Percentiles rank a stretch among this genome's conserved stretches.
Conservation (phyloP, 2,329 filamentous ascomycete species). For the Hortaea sp. region DNA sequence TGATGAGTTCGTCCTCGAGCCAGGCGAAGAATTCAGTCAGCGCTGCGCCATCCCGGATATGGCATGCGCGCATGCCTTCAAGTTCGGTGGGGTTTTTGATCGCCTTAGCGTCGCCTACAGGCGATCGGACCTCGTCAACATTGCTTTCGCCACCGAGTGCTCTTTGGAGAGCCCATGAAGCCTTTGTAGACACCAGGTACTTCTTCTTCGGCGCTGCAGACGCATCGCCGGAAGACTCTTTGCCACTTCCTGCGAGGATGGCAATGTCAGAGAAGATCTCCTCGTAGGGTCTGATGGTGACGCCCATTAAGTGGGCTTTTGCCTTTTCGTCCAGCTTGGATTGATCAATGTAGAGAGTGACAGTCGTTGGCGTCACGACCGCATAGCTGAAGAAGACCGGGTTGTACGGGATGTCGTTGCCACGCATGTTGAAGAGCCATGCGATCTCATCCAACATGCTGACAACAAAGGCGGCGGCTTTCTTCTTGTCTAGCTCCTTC, state of each 20-base stretch:
- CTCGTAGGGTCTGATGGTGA: conserved; percentile 72
- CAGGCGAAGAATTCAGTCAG: conserved; percentile 90
- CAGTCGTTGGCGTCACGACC: conserved; percentile 64
- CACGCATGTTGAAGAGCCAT: conserved; percentile 96
- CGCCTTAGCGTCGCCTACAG: conserved; percentile 82
- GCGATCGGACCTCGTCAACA: conserved; percentile 79
- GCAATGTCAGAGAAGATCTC: conserved; percentile 71
- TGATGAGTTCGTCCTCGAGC: conserved; percentile 79
- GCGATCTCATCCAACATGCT: conserved; percentile 95
- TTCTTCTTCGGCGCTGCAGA: conserved; percentile 40
- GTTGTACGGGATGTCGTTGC: conserved; percentile 93
- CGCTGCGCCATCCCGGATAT: conserved; percentile 86
- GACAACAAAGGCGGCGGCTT: conserved; percentile 74
- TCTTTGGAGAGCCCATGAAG: conserved; percentile 85
- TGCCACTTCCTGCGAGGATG: conserved; percentile 40
- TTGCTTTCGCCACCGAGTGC: conserved; percentile 75
- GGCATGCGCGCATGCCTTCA: conserved; percentile 86
- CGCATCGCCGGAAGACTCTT: conserved; percentile 26
- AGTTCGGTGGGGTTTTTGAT: conserved; percentile 87
- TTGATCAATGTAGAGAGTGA: conserved; percentile 75
- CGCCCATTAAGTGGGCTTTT: conserved; percentile 58
- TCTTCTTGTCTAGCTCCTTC: conserved; percentile 87
- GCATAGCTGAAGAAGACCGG: conserved; percentile 98
- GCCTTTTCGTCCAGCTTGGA: conserved; percentile 63
- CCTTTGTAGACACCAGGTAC: conserved; percentile 77